phyloP scores from a whole-genome alignment of 805 yeast species.

The Vanderwaltozyma yarrowii region DNA sequence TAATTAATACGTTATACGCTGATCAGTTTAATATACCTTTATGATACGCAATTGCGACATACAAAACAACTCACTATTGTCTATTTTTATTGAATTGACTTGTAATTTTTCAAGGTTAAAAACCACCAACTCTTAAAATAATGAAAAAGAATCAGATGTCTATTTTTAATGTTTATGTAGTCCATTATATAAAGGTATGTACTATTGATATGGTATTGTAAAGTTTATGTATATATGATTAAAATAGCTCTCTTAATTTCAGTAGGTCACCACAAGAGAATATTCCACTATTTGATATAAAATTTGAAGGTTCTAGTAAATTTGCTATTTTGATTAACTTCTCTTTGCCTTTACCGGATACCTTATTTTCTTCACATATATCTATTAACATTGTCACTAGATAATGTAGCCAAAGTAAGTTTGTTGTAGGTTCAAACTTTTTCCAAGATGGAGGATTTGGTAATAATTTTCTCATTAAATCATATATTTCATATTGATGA shows the following conservation, averaged over 20 bases:
- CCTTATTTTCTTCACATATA: background rate
- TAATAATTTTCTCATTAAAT: constrained; percentile 37
- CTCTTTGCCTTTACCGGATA: background rate
- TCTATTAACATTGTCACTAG: constrained; percentile 14
- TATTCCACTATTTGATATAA: background rate
- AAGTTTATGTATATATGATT: background rate
- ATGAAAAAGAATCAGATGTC: no score
- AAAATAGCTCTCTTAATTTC: background rate
- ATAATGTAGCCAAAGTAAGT: constrained; percentile 56
- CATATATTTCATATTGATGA: constrained; percentile 51
- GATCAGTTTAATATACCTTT: no score
- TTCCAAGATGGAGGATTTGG: constrained; percentile 18
- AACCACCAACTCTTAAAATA: no score
- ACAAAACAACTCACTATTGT: no score
- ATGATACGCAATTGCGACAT: no score
- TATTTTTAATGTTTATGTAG: no score
- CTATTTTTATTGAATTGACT: no score
- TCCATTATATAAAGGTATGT: no score
- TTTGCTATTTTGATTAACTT: background rate
- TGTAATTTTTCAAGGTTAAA: background rate
- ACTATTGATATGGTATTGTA: background rate
- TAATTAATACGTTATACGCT: no score
- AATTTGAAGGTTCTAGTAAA: background rate
- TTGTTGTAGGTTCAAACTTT: constrained; percentile 34
- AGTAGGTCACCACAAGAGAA: constrained; percentile 2